Conservation (phyloP, 2,329 filamentous ascomycete genomes). For the Talaromyces sp. region DNA sequence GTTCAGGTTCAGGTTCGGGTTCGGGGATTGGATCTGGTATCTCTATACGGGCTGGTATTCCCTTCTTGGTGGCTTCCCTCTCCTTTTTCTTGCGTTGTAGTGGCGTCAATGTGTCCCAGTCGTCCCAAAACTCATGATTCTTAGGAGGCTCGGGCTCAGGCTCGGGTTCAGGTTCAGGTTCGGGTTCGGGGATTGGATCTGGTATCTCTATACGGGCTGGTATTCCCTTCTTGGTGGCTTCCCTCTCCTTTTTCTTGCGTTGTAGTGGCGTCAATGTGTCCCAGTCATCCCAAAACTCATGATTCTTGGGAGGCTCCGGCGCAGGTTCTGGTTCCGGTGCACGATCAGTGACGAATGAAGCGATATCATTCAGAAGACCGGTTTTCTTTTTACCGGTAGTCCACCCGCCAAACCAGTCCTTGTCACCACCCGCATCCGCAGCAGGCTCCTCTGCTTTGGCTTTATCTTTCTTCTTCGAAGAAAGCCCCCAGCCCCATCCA, state of each 20-base stretch:
- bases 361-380: conserved; percentile 13
- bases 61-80: conserved; percentile 12
- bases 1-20: conserved; percentile 14
- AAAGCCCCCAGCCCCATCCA: conserved; percentile 25
- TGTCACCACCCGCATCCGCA: conserved; percentile 23
- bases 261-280: conserved; percentile 14
- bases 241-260: conserved; percentile 15
- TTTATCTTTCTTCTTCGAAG: conserved; percentile 29
- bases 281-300: conserved; percentile 13
- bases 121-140: conserved; percentile 12
- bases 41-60: conserved; percentile 11
- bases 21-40: conserved; percentile 19
- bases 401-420: conserved; percentile 32
- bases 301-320: conserved; percentile 10
- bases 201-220: conserved; percentile 15
- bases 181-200: conserved; percentile 18
- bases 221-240: conserved; percentile 12
- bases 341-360: conserved; percentile 12
- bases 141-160: conserved; percentile 14
- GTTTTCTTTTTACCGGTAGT: conserved; percentile 31
- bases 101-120: conserved; percentile 13
- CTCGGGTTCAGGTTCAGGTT: conserved; percentile 17
- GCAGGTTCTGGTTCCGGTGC: conserved; percentile 19
- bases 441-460: conserved; percentile 21
- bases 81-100: conserved; percentile 16